Evolutionary conservation across 371 early-diverging fungal species (phyloP), one percentile per base, ranked within the genome.

Genomic region (Mucor lusitanicus): DNA sequence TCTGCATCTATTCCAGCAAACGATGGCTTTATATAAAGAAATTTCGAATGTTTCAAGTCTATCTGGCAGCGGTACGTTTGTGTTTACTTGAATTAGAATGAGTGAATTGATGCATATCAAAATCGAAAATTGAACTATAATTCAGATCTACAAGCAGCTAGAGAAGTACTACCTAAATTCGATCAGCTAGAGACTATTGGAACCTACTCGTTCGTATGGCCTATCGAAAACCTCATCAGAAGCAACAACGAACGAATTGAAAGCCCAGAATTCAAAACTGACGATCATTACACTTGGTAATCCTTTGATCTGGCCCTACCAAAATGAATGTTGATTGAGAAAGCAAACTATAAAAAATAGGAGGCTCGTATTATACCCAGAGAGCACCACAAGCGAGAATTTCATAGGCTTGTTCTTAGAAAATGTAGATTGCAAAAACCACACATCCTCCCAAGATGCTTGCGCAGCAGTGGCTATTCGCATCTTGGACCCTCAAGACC

Each of bases 321-420:
- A 23, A 21, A 7, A 37, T 12, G 37, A 3, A 37, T 37, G 13
- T 12, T 0, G 37, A 12, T 37, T 37, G 37, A 37, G 13, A 37
- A 2, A 13, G 1, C 13, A 1, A 13, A 13, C 11, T 13, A 37
- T 27, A 13, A n/a, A 48, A 65, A 50, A 50, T 37, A 91, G 94
- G 95, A 82, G 89, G 61, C 81, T 96, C n/a, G 78, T 96, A 13
- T 73, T 96, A 19, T 97, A 94, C 77, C 96, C 97, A 57, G 83
- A 77, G 39, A 97, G 97, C 27, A 97, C 96, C 78, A 79, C 86
- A 37, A 76, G 72, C 17, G 44, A 46, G 0, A 91, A 94, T 23
- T 67, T 67, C 0, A 73, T 92, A 17, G 91, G 95, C 6, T 76
- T 92, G 37, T 97, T 93, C 77, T 69, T 96, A 40, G 94, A 95